Evolutionary conservation across 805 yeast species (phyloP), one percentile per base, ranked within the genome.

Genomic region (Candida tammaniensis): DNA sequence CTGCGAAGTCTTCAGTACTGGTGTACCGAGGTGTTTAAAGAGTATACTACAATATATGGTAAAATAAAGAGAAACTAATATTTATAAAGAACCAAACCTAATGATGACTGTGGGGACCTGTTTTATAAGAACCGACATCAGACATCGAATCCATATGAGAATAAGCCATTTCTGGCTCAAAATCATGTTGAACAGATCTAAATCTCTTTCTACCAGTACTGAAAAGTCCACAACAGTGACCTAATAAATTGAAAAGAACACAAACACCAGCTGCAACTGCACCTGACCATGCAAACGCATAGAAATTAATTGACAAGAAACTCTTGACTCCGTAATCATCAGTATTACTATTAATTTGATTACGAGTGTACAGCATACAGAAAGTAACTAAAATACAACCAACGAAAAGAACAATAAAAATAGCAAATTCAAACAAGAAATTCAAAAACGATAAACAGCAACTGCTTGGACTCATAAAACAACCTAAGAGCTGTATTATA

Each of bases 271-370:
- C 54, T 5, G 78, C 76, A 11, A 56, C 80, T 2, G 69, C 72
- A 1, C 80, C 70, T 10, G 76, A 77, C 93, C 91, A 85, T 7
- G 77, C 60, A 29, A 80, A 57, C 2, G 78, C 87, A 34, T 76
- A 71, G 45, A 72, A 81, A 32, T 60, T 56, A 13, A 61, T 59
- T 21, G 76, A 73, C 32, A 85, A 49, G 23, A 54, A 52, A 2
- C 86, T 74, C 24, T 57, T 53, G 30, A 81, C 68, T 11, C 94
- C 94, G 46, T 65, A 78, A 2, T 54, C 52, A 2, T 49, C 53
- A 9, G 59, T 57, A 21, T 63, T 59, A 21, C 75, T 59, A 47
- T 81, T 76, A 61, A 86, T 67, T 35, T 72, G 63, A 9, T 62
- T 57, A 39, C 70, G 58, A 40, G 80, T 66, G 36, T 67, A 66